Conservation (phyloP, 345 rosid species). For the Acer saccharum region DNA sequence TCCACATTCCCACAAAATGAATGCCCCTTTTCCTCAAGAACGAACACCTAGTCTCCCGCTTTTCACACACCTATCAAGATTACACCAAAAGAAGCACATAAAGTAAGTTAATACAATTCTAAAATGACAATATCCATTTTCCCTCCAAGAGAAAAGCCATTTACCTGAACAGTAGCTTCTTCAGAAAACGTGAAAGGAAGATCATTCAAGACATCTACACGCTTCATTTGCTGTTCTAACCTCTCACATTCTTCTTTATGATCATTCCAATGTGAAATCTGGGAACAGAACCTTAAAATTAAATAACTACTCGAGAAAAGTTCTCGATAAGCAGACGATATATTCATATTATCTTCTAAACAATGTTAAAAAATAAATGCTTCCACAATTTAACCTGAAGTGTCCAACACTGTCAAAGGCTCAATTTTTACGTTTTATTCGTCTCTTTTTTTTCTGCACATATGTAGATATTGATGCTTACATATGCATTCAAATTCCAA, state of each 20-base stretch:
- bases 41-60: conserved; percentile 66
- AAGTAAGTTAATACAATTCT: background rate
- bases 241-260: conserved; percentile 87
- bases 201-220: conserved; percentile 55
- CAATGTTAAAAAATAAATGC: no score
- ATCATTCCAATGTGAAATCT: conserved; percentile 73
- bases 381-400: no score
- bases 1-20: conserved; percentile 82
- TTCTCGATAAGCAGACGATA: no score
- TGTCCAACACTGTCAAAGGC: background rate
- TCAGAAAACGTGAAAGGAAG: conserved; percentile 77
- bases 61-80: conserved; percentile 44
- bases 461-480: background rate
- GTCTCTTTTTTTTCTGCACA: background rate
- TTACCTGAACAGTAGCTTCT: conserved; percentile 70
- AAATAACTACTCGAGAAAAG: background rate
- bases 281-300: background rate
- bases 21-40: conserved; percentile 64
- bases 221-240: conserved; percentile 78
- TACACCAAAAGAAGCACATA: background rate
- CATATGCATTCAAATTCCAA: no score
- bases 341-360: no score
- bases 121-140: background rate
- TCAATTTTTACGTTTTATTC: background rate
- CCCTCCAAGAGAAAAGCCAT: background rate